These are phyloP conservation scores for Arthromyces matolae DNA, from an alignment of 768 basidiomycete genomes.

Conservation along the genomic window DNA sequence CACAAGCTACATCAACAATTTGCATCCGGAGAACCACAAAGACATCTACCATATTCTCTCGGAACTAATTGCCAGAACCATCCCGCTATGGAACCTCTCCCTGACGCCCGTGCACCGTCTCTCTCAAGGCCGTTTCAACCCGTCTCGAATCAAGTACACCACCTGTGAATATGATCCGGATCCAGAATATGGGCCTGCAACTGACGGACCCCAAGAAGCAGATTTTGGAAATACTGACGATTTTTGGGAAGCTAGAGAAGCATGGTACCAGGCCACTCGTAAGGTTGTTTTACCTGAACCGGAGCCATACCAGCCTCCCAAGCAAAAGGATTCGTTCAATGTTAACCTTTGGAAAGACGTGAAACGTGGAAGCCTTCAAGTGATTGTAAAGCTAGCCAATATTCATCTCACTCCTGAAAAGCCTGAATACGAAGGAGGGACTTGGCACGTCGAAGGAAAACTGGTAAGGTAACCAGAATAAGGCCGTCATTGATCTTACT, in stretches of 20 bases:
- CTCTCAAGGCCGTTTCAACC: neutral
- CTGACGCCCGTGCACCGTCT: conserved; percentile 15
- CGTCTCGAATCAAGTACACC: conserved; percentile 19
- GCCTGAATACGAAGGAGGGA: conserved; percentile 12
- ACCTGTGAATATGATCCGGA: conserved; percentile 17
- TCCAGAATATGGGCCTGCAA: conserved; percentile 9
- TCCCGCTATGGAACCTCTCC: conserved; percentile 31
- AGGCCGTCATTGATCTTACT: too few species aligned
- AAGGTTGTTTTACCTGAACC: conserved; percentile 21
- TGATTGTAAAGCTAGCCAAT: conserved; percentile 16
- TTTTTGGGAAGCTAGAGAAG: conserved; percentile 11
- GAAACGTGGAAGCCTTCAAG: conserved; percentile 8
- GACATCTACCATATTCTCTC: conserved; percentile 26
- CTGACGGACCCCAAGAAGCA: conserved; percentile 17
- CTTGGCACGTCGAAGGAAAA: conserved; percentile 18
- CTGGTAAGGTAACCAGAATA: conserved; percentile 13
- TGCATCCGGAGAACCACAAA: conserved; percentile 28
- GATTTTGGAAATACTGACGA: conserved; percentile 17
- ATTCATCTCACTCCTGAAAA: conserved; percentile 16
- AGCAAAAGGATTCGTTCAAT: too few species aligned
- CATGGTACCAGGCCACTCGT: conserved; percentile 14
- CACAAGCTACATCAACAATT: conserved; percentile 40
- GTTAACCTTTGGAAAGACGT: conserved; percentile 11
- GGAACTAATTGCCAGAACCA: conserved; percentile 22
- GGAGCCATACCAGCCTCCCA: conserved; percentile 8